Conservation (phyloP, 495 filamentous ascomycete genomes). For the Bacidia rubella region DNA sequence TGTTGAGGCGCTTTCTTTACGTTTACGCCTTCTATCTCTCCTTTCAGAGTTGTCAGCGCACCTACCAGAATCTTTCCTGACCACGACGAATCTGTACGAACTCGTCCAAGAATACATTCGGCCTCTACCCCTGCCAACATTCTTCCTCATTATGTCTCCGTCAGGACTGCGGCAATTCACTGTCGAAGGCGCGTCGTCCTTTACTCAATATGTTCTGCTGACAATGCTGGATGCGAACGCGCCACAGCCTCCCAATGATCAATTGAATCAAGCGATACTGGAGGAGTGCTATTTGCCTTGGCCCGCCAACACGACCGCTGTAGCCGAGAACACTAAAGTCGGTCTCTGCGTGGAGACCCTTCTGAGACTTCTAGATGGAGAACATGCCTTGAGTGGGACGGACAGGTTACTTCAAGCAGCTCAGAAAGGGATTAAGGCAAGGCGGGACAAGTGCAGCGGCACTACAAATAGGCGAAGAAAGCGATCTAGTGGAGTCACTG, state of each 20-base stretch:
- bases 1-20: constrained; percentile 44
- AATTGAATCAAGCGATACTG: constrained; percentile 45
- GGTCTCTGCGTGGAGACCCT: constrained; percentile 62
- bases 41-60: constrained; percentile 35
- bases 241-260: constrained; percentile 32
- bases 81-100: constrained; percentile 49
- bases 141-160: constrained; percentile 54
- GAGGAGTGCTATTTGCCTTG: constrained; percentile 59
- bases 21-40: constrained; percentile 47
- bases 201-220: constrained; percentile 51
- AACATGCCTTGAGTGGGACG: constrained; percentile 30
- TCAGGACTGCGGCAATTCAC: constrained; percentile 34
- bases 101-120: constrained; percentile 51
- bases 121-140: constrained; percentile 52
- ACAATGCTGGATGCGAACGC: constrained; percentile 46
- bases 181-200: constrained; percentile 37
- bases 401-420: constrained; percentile 37
- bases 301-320: constrained; percentile 45
- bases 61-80: constrained; percentile 33
- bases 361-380: constrained; percentile 42
- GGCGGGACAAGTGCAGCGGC: constrained; percentile 36
- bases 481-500: constrained; percentile 21
- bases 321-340: constrained; percentile 68
- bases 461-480: constrained; percentile 26
- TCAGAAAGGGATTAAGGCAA: constrained; percentile 46